Percentiles rank a stretch among this genome's conserved stretches.
phyloP scores from a whole-genome alignment of 371 early-diverging fungal genomes.

The Mortierella sp. region DNA sequence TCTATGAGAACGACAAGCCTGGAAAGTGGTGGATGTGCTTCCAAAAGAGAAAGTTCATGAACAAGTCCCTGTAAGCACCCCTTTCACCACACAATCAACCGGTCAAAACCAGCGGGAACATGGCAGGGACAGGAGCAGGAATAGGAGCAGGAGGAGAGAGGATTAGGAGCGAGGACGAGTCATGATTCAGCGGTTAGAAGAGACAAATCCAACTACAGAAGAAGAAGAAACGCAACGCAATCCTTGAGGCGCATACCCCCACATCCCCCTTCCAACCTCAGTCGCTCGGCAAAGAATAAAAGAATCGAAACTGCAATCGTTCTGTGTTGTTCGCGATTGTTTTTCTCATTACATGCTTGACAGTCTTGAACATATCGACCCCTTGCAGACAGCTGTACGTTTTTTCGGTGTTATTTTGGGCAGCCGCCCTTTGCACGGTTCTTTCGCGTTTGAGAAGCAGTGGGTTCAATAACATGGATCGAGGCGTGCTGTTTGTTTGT shows the following conservation, averaged over 20 bases:
- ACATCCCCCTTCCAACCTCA: neutral
- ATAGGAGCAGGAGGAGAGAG: neutral
- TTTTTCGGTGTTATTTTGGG: neutral
- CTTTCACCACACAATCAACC: neutral
- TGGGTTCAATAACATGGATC: too few species aligned
- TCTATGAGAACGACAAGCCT: slow-evolving; percentile 86
- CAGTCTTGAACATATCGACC: neutral
- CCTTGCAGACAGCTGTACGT: neutral
- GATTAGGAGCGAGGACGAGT: neutral
- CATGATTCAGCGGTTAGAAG: neutral
- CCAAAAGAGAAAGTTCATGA: slow-evolving; percentile 98
- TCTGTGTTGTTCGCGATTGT: neutral
- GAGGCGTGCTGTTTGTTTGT: too few species aligned
- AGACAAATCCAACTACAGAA: neutral
- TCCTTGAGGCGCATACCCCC: slow-evolving; percentile 4
- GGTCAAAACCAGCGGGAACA: neutral
- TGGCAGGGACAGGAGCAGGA: neutral
- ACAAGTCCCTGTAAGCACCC: slow-evolving; percentile 72
- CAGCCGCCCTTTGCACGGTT: neutral
- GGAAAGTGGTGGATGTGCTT: slow-evolving; percentile 99
- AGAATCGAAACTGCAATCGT: slow-evolving; percentile 1
- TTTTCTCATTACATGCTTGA: neutral
- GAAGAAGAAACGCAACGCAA: neutral
- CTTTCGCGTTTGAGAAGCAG: neutral
- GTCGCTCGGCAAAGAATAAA: slow-evolving; percentile 2